Evolutionary conservation across 257 asterid genomes (phyloP).

Genomic region (Scutellaria baicalensis): DNA sequence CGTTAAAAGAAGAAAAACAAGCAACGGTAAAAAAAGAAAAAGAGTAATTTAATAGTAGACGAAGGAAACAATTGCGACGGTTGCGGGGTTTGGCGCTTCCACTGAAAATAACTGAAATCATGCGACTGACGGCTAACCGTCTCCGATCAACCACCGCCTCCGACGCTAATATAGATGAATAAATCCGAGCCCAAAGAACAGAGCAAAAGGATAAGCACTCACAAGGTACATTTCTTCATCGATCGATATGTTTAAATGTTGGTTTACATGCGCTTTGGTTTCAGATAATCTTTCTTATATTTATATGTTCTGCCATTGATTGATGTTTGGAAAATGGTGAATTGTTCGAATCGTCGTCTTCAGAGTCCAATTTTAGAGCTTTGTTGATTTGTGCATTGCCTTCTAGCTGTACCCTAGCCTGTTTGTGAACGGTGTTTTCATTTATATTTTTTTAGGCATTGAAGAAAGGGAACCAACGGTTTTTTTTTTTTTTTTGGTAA

Average conservation of each 20-base stretch:
- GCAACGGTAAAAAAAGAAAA: too few species aligned
- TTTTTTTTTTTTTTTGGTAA: too few species aligned
- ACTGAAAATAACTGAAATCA: conserved; percentile 3
- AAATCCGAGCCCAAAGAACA: neutral
- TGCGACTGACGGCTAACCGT: neutral
- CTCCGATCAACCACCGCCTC: neutral
- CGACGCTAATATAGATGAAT: neutral
- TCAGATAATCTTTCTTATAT: neutral
- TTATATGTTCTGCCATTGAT: neutral
- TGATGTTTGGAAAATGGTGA: neutral
- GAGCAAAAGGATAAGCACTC: neutral
- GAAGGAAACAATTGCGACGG: neutral
- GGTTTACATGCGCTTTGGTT: neutral
- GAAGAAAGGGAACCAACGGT: neutral
- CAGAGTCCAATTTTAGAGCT: neutral
- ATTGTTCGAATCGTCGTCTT: neutral
- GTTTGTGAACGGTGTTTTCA: neutral
- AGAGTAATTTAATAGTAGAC: neutral
- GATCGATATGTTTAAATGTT: neutral
- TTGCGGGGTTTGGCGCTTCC: conserved; percentile 19
- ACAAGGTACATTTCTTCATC: neutral
- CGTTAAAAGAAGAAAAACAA: too few species aligned
- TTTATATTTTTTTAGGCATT: neutral
- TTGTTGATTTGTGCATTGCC: neutral
- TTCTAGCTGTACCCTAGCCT: neutral